These are phyloP conservation scores for Trichophyton rubrum DNA, from an alignment of 2,329 filamentous ascomycete genomes.

Conservation along the genomic window DNA sequence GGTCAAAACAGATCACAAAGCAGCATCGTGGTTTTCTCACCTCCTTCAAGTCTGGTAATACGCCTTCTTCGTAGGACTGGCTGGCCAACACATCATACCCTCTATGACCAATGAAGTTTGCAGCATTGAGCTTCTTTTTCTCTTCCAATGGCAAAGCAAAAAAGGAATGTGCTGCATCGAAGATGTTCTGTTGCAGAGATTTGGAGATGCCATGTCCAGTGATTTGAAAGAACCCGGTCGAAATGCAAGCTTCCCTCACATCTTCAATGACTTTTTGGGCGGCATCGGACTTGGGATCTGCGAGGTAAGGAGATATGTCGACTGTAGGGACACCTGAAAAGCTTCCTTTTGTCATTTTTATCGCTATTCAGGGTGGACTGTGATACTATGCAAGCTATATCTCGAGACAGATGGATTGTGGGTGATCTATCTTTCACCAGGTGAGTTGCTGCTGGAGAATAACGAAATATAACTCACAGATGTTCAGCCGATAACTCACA, in stretches of 20 bases:
- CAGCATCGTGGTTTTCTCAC: not conserved
- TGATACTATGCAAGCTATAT: slow-evolving; percentile 1
- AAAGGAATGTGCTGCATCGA: slow-evolving; percentile 1
- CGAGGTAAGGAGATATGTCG: slow-evolving; percentile 1
- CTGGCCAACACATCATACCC: slow-evolving; percentile 6
- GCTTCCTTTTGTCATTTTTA: not conserved
- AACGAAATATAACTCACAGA: not conserved
- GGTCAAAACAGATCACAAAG: not conserved
- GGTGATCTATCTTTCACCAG: not conserved
- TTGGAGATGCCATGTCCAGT: not conserved
- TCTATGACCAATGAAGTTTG: not conserved
- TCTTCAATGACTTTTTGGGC: not conserved
- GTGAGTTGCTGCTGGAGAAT: not conserved
- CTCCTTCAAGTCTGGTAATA: slow-evolving; percentile 5
- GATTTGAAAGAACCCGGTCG: slow-evolving; percentile 2
- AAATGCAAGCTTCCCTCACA: not conserved
- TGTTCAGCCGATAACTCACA: not conserved
- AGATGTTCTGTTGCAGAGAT: not conserved
- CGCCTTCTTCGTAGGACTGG: slow-evolving; percentile 4
- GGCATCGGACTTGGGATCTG: not conserved
- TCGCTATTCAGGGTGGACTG: not conserved
- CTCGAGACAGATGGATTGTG: not conserved
- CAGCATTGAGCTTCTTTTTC: slow-evolving; percentile 2
- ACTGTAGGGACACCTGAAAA: not conserved
- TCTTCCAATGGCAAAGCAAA: not conserved